These are phyloP conservation scores for Stagonosporopsis tanaceti DNA, from an alignment of 2,329 filamentous ascomycete species.

Conservation along the genomic window DNA sequence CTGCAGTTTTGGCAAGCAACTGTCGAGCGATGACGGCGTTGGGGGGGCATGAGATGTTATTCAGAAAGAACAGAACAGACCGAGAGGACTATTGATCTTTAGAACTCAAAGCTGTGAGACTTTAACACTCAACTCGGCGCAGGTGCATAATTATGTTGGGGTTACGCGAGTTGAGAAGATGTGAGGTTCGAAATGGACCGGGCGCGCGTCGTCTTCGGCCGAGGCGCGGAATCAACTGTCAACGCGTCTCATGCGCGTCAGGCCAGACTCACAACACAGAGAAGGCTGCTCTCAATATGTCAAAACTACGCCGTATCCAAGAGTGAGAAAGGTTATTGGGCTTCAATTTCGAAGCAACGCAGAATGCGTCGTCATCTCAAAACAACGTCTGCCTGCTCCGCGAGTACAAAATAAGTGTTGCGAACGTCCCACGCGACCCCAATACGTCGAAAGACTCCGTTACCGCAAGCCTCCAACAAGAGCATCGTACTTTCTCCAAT, in stretches of 20 bases:
- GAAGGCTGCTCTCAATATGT: too few species aligned
- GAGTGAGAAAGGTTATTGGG: too few species aligned
- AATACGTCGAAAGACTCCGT: not conserved
- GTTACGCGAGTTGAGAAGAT: not conserved
- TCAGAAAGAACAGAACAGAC: not conserved
- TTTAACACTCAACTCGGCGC: not conserved
- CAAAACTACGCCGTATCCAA: too few species aligned
- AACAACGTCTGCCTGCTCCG: not conserved
- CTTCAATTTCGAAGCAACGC: not conserved
- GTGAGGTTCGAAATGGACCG: not conserved
- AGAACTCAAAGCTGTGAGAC: not conserved
- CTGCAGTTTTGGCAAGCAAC: slow-evolving; percentile 20
- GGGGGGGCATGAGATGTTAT: slow-evolving; percentile 2
- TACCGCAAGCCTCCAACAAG: not conserved
- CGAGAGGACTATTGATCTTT: not conserved
- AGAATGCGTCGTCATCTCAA: not conserved
- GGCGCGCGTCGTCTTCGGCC: not conserved
- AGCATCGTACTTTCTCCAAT: not conserved
- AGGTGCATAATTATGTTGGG: not conserved
- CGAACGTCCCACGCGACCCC: not conserved
- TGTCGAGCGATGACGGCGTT: slow-evolving; percentile 15
- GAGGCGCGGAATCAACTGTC: not conserved
- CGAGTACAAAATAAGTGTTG: not conserved
- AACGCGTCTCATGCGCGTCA: not conserved
- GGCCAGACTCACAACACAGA: not conserved